phyloP scores from a whole-genome alignment of 139 green algal species.

The Diplosphaera chodatii region DNA sequence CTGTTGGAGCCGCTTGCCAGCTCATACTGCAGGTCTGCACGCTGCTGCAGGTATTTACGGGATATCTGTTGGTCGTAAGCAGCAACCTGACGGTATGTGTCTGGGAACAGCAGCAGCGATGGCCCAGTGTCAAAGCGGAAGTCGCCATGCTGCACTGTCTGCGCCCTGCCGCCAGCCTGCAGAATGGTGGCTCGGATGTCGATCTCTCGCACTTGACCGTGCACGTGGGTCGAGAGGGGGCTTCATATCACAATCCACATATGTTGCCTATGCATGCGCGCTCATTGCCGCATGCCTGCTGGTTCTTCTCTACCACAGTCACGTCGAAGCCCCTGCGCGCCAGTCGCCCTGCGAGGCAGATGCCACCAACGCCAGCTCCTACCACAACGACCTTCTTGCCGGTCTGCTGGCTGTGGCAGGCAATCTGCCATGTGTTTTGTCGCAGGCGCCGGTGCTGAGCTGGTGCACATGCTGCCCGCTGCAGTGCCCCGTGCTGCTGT shows the following conservation, averaged over 20 bases:
- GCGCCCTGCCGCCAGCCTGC: constrained; percentile 39
- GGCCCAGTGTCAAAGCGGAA: constrained; percentile 77
- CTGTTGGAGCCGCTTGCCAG: neutral
- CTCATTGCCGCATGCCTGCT: constrained; percentile 5
- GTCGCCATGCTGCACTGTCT: constrained; percentile 28
- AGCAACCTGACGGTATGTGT: constrained; percentile 50
- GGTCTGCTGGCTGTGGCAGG: neutral
- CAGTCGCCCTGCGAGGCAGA: constrained; percentile 44
- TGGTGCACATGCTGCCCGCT: no score
- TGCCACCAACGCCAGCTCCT: constrained; percentile 56
- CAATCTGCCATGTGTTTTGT: no score
- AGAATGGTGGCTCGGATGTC: neutral
- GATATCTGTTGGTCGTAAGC: neutral
- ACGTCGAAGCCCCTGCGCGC: constrained; percentile 39
- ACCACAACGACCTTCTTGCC: constrained; percentile 40
- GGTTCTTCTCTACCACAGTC: constrained; percentile 54
- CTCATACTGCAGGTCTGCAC: no score
- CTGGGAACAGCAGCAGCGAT: constrained; percentile 65
- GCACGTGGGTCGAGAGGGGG: no score
- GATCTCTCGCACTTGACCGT: no score
- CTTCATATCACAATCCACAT: no score
- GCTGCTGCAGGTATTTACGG: neutral
- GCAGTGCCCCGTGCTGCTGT: no score
- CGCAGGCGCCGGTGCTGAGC: no score
- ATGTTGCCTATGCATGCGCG: no score